phyloP scores from a whole-genome alignment of 208 protist genomes.

The Wallacemonas sp. region DNA sequence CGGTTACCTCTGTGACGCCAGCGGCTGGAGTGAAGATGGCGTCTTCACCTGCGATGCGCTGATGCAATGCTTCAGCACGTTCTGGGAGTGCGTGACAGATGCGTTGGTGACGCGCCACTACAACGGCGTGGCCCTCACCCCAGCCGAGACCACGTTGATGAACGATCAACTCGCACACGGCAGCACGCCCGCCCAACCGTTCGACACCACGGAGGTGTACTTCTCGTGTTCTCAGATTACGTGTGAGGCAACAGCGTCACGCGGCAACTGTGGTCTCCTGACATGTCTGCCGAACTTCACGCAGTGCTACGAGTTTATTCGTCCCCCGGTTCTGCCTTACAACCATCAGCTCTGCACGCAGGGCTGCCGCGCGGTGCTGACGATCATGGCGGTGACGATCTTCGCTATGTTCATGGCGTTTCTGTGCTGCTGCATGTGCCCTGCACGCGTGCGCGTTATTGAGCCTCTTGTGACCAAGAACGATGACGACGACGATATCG shows the following conservation, averaged over 20 bases:
- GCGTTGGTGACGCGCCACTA: conserved; percentile 20
- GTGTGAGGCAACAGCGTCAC: conserved; percentile 41
- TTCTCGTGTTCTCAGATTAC: conserved; percentile 34
- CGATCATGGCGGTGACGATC: conserved; percentile 64
- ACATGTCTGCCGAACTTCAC: conserved; percentile 66
- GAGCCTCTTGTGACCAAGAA: conserved; percentile 32
- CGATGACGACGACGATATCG: conserved; percentile 9
- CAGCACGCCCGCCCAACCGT: conserved; percentile 29
- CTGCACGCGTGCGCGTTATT: conserved; percentile 27
- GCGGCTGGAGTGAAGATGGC: conserved; percentile 41
- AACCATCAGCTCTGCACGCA: conserved; percentile 54
- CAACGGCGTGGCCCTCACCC: neutral
- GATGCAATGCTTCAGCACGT: conserved; percentile 44
- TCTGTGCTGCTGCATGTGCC: conserved; percentile 53
- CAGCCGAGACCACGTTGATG: conserved; percentile 20
- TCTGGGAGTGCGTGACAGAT: conserved; percentile 43
- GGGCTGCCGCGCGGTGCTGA: conserved; percentile 48
- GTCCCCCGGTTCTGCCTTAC: conserved; percentile 44
- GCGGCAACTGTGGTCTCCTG: conserved; percentile 57
- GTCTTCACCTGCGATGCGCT: conserved; percentile 46
- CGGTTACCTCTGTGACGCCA: conserved; percentile 41
- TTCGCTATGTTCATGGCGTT: conserved; percentile 25
- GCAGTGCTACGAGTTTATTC: conserved; percentile 65
- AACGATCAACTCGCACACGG: conserved; percentile 42
- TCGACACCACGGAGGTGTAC: conserved; percentile 41